A percentile compares a stretch with the other conserved stretches of the same genome.
Conservation (phyloP, 164 flowering plant species). For the Echeveria elegans region DNA sequence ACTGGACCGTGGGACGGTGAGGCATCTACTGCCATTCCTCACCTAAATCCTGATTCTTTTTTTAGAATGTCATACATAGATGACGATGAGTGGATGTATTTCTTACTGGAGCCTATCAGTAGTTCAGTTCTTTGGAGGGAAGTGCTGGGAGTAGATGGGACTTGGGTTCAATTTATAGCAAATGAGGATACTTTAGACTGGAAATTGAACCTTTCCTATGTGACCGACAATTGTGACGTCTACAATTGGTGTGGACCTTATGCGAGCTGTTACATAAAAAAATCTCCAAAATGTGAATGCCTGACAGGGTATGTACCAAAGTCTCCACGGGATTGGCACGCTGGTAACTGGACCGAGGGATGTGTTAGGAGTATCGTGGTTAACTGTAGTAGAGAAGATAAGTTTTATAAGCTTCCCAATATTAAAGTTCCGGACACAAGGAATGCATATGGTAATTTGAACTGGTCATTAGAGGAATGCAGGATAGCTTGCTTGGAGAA, state of each 20-base stretch:
- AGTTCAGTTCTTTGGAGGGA: background rate
- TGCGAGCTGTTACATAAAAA: background rate
- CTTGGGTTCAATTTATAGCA: background rate
- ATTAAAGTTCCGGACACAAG: constrained; percentile 29
- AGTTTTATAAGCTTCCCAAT: constrained; percentile 16
- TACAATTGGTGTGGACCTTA: background rate
- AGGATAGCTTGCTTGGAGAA: constrained; percentile 22
- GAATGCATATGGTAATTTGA: background rate
- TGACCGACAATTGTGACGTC: background rate
- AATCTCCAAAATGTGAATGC: background rate
- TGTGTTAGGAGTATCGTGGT: constrained; percentile 18
- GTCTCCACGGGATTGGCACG: constrained; percentile 17
- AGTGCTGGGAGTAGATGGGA: background rate
- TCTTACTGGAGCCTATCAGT: background rate
- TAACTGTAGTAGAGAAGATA: constrained; percentile 20
- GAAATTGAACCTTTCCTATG: background rate
- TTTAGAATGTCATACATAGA: background rate
- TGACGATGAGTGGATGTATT: background rate
- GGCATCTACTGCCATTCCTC: background rate
- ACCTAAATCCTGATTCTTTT: background rate
- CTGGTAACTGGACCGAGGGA: constrained; percentile 24
- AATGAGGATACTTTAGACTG: background rate
- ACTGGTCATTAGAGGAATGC: constrained; percentile 18
- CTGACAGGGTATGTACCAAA: background rate
- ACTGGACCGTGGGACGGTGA: constrained; percentile 34